phyloP scores from a whole-genome alignment of 1,284 basidiomycete species.

The Leccinum pachyderme region DNA sequence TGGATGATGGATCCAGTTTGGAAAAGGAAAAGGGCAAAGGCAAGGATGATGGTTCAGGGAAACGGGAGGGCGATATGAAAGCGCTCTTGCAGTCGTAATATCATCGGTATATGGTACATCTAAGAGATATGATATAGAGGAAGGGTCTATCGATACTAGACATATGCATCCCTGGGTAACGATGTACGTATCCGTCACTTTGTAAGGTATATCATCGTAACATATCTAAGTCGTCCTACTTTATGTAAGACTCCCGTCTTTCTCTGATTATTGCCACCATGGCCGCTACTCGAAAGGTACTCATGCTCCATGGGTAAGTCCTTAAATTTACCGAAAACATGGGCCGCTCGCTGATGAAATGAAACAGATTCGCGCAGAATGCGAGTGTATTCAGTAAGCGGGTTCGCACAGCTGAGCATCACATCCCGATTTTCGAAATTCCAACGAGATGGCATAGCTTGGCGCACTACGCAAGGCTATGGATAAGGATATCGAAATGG shows the following conservation, averaged over 20 bases:
- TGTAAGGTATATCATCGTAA: slow-evolving; percentile 2
- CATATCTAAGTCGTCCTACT: not conserved
- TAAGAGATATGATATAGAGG: not conserved
- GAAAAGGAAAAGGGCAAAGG: slow-evolving; percentile 47
- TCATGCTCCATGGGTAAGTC: slow-evolving; percentile 34
- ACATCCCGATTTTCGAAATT: not conserved
- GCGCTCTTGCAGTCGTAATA: slow-evolving; percentile 5
- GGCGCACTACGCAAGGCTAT: slow-evolving; percentile 74
- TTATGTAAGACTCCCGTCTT: not conserved
- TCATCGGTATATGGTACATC: not conserved
- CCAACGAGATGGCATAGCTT: slow-evolving; percentile 44
- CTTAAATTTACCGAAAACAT: not conserved
- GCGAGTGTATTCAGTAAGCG: slow-evolving; percentile 77
- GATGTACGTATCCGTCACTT: slow-evolving; percentile 5
- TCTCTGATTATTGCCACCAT: slow-evolving; percentile 11
- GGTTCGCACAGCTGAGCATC: slow-evolving; percentile 41
- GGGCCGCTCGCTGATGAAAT: slow-evolving; percentile 8
- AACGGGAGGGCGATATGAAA: slow-evolving; percentile 21
- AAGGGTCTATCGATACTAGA: not conserved
- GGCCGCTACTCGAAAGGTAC: slow-evolving; percentile 27
- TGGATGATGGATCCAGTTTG: slow-evolving; percentile 51
- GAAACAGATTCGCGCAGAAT: slow-evolving; percentile 76
- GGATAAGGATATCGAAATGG: slow-evolving; percentile 67
- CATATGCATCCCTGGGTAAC: not conserved
- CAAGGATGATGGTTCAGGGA: slow-evolving; percentile 26